Percentiles rank a stretch among this genome's conserved stretches.
phyloP scores from a whole-genome alignment of 306 rosid genomes.

The Spatholobus suberectus region DNA sequence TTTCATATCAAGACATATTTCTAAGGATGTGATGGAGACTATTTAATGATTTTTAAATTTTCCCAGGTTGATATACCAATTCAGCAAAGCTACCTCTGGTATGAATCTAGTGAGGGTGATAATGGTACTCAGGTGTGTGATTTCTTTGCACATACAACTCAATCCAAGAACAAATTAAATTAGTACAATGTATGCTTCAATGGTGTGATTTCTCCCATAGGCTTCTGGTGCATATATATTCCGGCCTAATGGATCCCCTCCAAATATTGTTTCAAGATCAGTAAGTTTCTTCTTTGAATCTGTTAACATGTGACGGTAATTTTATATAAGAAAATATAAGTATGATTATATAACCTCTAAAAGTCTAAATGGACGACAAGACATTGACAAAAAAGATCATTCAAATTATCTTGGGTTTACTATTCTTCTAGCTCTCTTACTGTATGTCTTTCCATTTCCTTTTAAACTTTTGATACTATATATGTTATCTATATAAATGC shows the following conservation, averaged over 20 bases:
- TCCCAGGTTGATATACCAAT: conserved; percentile 81
- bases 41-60: conserved; percentile 33
- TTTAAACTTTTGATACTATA: neutral
- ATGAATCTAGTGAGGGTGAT: conserved; percentile 52
- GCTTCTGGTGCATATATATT: conserved; percentile 91
- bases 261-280: conserved; percentile 75
- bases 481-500: neutral
- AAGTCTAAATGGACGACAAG: neutral
- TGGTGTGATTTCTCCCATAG: conserved; percentile 44
- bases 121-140: conserved; percentile 51
- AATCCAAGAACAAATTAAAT: conserved; percentile 20
- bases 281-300: conserved; percentile 54
- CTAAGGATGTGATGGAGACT: conserved; percentile 18
- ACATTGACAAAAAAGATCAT: neutral
- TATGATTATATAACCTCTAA: neutral
- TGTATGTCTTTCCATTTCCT: neutral
- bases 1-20: conserved; percentile 26
- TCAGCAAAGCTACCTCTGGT: conserved; percentile 89
- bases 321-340: neutral
- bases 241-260: conserved; percentile 72
- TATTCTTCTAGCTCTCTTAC: neutral
- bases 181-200: conserved; percentile 12
- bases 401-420: neutral
- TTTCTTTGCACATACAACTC: conserved; percentile 20
- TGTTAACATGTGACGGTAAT: conserved; percentile 1